Evolutionary conservation across 305 asterid genomes (phyloP).

Genomic region (Fraxinus baroniana): DNA sequence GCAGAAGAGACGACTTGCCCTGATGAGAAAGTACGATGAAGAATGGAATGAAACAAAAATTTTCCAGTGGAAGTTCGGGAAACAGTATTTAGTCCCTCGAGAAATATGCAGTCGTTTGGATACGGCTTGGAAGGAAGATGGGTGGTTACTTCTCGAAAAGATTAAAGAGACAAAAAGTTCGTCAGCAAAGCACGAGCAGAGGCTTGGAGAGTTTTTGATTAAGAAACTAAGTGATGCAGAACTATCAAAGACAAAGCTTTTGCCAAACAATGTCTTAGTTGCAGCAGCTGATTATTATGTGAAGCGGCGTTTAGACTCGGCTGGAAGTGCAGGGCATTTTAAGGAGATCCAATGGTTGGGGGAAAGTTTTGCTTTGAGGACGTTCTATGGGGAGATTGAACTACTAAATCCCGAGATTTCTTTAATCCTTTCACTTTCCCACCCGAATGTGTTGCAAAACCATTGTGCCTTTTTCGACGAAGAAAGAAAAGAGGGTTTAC

Average conservation of each 20-base stretch:
- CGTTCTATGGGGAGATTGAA: slow-evolving; percentile 57
- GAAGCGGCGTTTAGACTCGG: slow-evolving; percentile 59
- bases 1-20: slow-evolving; percentile 41
- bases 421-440: slow-evolving; percentile 52
- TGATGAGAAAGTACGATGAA: slow-evolving; percentile 55
- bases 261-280: slow-evolving; percentile 29
- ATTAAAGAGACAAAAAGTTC: slow-evolving; percentile 36
- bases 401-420: slow-evolving; percentile 49
- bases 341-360: slow-evolving; percentile 90
- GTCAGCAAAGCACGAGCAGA: slow-evolving; percentile 41
- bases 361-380: slow-evolving; percentile 65
- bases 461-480: slow-evolving; percentile 71
- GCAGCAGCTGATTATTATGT: slow-evolving; percentile 59
- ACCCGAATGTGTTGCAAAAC: slow-evolving; percentile 69
- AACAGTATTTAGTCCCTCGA: slow-evolving; percentile 55
- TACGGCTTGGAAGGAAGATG: slow-evolving; percentile 61
- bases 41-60: slow-evolving; percentile 49
- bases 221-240: slow-evolving; percentile 43
- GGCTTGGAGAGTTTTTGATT: slow-evolving; percentile 44
- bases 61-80: slow-evolving; percentile 71
- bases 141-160: slow-evolving; percentile 56
- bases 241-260: not conserved
- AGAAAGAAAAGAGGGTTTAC: slow-evolving; percentile 73
- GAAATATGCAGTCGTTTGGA: slow-evolving; percentile 51
- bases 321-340: slow-evolving; percentile 42